Percentiles rank a stretch among this genome's conserved stretches.
These are phyloP conservation scores for Tolypocladium amazonense DNA, from an alignment of 2,329 filamentous ascomycete genomes.

Conservation along the genomic window DNA sequence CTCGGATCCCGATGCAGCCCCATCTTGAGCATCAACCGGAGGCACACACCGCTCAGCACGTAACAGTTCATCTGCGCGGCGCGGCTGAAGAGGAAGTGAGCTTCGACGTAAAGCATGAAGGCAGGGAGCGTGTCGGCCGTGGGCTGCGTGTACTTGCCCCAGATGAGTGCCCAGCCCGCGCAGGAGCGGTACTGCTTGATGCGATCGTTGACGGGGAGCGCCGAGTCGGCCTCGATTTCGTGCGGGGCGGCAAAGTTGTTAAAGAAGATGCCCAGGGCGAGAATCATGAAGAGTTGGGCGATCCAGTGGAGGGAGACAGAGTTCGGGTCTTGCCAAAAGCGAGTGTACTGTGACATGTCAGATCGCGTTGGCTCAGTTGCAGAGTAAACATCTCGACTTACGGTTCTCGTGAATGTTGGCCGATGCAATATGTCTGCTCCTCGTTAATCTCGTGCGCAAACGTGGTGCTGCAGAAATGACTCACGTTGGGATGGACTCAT, in stretches of 20 bases:
- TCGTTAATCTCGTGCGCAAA: slow-evolving; percentile 2
- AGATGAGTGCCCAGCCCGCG: slow-evolving; percentile 39
- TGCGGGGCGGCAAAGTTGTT: slow-evolving; percentile 31
- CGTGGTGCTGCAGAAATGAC: slow-evolving; percentile 4
- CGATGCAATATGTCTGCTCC: slow-evolving; percentile 38
- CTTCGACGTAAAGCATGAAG: slow-evolving; percentile 41
- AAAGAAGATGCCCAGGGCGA: slow-evolving; percentile 31
- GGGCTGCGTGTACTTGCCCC: slow-evolving; percentile 39
- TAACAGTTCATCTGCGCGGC: slow-evolving; percentile 43
- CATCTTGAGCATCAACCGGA: slow-evolving; percentile 48
- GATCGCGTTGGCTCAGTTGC: neutral
- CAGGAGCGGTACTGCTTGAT: slow-evolving; percentile 37
- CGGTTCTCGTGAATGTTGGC: slow-evolving; percentile 37
- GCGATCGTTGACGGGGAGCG: slow-evolving; percentile 28
- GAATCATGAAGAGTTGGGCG: slow-evolving; percentile 38
- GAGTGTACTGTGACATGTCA: slow-evolving; percentile 28
- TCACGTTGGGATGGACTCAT: slow-evolving; percentile 41
- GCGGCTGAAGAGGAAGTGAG: slow-evolving; percentile 40
- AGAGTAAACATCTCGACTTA: slow-evolving; percentile 11
- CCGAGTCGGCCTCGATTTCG: slow-evolving; percentile 31
- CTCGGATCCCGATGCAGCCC: slow-evolving; percentile 46
- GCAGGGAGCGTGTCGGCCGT: slow-evolving; percentile 37
- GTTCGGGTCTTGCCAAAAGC: slow-evolving; percentile 36
- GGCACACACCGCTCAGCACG: slow-evolving; percentile 35
- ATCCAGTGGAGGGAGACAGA: slow-evolving; percentile 33